Percentiles rank a stretch among this genome's conserved stretches.
Evolutionary conservation across 169 alveolate species (phyloP).

Genomic region (Sarcocystis neurona): DNA sequence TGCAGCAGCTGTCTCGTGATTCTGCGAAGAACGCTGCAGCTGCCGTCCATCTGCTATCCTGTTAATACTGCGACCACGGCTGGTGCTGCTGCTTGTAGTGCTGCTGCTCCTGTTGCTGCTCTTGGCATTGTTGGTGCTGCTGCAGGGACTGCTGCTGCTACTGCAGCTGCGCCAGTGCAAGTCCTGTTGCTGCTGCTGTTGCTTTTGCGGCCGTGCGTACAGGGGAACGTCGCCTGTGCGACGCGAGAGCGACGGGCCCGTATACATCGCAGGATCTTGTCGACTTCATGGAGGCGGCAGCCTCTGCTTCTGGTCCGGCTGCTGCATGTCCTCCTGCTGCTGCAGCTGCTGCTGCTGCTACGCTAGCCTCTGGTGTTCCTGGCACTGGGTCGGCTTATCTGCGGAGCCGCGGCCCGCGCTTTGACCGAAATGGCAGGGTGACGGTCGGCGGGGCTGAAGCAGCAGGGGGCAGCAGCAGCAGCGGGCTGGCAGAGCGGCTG

Average conservation of each 20-base stretch:
- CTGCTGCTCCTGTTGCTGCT: no score
- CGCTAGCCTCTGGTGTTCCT: background rate
- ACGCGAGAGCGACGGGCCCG: slow-evolving; percentile 22
- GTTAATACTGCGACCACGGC: no score
- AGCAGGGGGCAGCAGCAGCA: background rate
- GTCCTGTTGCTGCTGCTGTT: no score
- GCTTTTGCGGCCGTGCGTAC: no score
- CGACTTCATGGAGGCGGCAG: background rate
- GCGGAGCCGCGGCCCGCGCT: background rate
- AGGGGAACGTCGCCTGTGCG: background rate
- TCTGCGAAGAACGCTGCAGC: no score
- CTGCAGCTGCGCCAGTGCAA: no score
- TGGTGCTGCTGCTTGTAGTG: no score
- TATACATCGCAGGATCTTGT: slow-evolving; percentile 22
- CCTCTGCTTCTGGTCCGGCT: no score
- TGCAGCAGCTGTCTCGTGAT: no score
- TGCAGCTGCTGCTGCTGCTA: background rate
- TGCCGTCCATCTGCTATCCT: no score
- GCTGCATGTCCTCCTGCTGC: background rate
- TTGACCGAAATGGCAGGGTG: background rate
- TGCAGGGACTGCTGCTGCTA: no score
- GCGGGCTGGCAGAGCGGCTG: background rate
- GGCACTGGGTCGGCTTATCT: background rate
- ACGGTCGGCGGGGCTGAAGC: background rate
- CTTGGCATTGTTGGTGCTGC: no score